phyloP scores from a whole-genome alignment of 2,329 filamentous ascomycete species.

The Pseudogymnoascus sp. region DNA sequence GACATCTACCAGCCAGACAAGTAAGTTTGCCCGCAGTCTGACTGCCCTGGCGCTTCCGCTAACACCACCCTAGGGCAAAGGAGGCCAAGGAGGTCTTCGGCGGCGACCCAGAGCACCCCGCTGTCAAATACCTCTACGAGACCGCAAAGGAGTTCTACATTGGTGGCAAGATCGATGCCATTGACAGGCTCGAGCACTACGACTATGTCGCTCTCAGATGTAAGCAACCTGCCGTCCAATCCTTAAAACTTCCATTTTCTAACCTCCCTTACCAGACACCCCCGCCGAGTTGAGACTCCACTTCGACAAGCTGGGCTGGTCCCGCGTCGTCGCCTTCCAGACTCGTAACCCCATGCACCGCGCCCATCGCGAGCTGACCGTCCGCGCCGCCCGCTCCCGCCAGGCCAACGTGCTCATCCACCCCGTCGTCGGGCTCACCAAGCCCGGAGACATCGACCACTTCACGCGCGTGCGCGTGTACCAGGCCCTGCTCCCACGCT shows the following conservation, averaged over 20 bases:
- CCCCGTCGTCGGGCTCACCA: constrained; percentile 95
- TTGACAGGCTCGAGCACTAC: constrained; percentile 95
- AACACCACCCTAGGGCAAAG: constrained; percentile 51
- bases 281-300: constrained; percentile 89
- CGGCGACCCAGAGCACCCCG: constrained; percentile 83
- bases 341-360: constrained; percentile 99
- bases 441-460: constrained; percentile 98
- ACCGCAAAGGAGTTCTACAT: constrained; percentile 83
- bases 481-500: constrained; percentile 90
- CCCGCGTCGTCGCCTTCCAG: constrained; percentile 96
- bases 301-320: constrained; percentile 99
- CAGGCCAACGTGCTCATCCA: constrained; percentile 99
- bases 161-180: constrained; percentile 90
- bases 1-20: constrained; percentile 96
- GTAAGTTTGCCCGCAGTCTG: constrained; percentile 42
- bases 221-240: constrained; percentile 38
- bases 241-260: constrained; percentile 13
- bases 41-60: constrained; percentile 11
- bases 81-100: constrained; percentile 95
- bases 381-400: constrained; percentile 88
- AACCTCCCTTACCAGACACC: constrained; percentile 51
- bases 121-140: constrained; percentile 80
- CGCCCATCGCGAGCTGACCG: constrained; percentile 94
- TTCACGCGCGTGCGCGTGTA: constrained; percentile 99
- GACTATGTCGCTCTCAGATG: constrained; percentile 96